phyloP scores from a whole-genome alignment of 2,329 filamentous ascomycete genomes.

The Calonectria ilicicola region DNA sequence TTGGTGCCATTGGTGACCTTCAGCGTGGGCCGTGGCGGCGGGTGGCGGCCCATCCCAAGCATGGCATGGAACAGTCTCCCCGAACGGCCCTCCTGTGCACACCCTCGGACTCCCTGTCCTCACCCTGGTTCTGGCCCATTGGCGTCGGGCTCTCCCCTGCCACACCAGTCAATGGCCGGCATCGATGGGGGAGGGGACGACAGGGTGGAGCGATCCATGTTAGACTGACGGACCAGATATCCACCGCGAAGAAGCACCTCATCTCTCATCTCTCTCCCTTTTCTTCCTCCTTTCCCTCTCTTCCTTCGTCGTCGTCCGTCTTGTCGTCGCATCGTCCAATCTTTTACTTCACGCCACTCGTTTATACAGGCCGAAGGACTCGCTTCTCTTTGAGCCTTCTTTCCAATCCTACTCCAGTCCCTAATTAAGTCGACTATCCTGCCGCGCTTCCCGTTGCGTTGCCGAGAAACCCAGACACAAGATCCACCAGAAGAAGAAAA shows the following conservation, averaged over 20 bases:
- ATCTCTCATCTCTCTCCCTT: conserved; percentile 41
- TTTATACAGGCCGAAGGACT: conserved; percentile 50
- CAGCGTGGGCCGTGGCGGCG: conserved; percentile 31
- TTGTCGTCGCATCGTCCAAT: conserved; percentile 42
- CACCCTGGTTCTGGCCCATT: conserved; percentile 12
- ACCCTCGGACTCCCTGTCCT: conserved; percentile 18
- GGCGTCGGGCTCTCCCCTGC: conserved; percentile 21
- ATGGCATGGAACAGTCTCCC: conserved; percentile 26
- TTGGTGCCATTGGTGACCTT: conserved; percentile 8
- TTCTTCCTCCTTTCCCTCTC: conserved; percentile 39
- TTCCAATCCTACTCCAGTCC: conserved; percentile 42
- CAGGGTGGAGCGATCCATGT: conserved; percentile 32
- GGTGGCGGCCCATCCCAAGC: conserved; percentile 9
- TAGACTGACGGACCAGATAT: conserved; percentile 37
- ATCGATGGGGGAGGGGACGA: conserved; percentile 16
- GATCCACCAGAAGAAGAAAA: conserved; percentile 26
- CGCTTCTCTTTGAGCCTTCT: conserved; percentile 37
- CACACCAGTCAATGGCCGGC: conserved; percentile 25
- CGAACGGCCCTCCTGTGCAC: conserved; percentile 18
- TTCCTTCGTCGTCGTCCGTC: conserved; percentile 43
- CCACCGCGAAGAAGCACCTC: conserved; percentile 39
- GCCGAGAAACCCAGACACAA: conserved; percentile 36
- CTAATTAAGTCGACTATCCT: conserved; percentile 25
- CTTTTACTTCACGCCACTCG: conserved; percentile 54
- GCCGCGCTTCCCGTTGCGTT: conserved; percentile 33